These are phyloP conservation scores for Vaccinium macrocarpon DNA, from an alignment of 148 eudicot genomes.

Conservation along the genomic window DNA sequence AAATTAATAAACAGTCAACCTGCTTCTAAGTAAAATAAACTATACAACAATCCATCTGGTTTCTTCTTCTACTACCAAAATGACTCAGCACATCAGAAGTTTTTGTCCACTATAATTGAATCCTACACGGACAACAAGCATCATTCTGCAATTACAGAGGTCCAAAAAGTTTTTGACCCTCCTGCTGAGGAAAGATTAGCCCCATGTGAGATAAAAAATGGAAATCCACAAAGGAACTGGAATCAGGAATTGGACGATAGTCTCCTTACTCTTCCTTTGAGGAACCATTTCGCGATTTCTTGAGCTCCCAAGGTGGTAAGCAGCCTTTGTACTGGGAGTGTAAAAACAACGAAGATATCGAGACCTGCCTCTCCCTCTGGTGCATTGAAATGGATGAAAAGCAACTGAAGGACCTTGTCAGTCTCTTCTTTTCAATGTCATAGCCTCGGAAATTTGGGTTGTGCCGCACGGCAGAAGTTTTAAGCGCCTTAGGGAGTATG, in stretches of 20 bases:
- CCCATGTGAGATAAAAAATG: neutral
- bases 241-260: neutral
- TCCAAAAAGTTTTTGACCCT: neutral
- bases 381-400: slow-evolving; percentile 60
- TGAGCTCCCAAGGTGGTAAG: slow-evolving; percentile 52
- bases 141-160: neutral
- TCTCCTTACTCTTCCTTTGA: slow-evolving; percentile 31
- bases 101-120: neutral
- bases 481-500: slow-evolving; percentile 67
- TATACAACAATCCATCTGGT: neutral
- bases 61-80: neutral
- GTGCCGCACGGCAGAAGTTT: slow-evolving; percentile 37
- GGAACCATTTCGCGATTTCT: slow-evolving; percentile 30
- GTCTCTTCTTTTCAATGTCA: slow-evolving; percentile 57
- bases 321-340: slow-evolving; percentile 67
- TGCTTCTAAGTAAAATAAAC: neutral
- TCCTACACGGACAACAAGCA: neutral
- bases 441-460: slow-evolving; percentile 35
- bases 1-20: neutral
- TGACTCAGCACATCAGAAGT: slow-evolving; percentile 1
- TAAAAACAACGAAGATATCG: slow-evolving; percentile 64
- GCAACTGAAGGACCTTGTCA: slow-evolving; percentile 45
- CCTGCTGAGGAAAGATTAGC: neutral
- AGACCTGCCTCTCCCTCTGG: slow-evolving; percentile 54
- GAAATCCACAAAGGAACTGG: neutral